Percentiles rank a stretch among this genome's conserved stretches.
Evolutionary conservation across 331 rosid genomes (phyloP).

Genomic region (Cydonia oblonga): DNA sequence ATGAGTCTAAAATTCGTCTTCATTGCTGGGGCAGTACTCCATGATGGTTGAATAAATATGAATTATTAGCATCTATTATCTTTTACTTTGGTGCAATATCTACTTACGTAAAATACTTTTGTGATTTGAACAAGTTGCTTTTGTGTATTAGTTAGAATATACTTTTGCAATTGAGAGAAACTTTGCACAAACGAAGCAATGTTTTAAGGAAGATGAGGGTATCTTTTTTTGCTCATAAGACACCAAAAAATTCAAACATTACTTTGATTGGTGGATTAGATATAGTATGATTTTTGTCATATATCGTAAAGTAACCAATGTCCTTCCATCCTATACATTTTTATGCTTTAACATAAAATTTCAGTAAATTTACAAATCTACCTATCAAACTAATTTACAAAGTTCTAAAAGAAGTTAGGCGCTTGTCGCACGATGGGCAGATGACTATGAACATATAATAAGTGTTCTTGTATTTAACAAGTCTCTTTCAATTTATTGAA

Average conservation of each 20-base stretch:
- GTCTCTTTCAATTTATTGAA: no score
- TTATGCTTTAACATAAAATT: neutral
- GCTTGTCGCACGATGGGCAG: accelerated
- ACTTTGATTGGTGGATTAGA: neutral
- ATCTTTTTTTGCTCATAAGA: no score
- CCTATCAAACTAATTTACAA: no score
- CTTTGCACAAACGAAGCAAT: neutral
- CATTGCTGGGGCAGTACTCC: accelerated
- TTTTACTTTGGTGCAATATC: neutral
- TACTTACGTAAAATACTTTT: neutral
- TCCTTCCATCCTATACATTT: no score
- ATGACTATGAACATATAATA: no score
- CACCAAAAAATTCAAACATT: no score
- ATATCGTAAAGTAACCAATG: no score
- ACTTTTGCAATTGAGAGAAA: neutral
- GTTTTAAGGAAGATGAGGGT: neutral
- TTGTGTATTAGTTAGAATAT: neutral
- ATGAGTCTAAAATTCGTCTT: accelerated
- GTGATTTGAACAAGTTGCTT: neutral
- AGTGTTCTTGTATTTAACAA: no score
- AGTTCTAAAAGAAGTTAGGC: no score
- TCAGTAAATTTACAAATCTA: no score
- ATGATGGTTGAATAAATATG: no score
- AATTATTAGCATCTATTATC: neutral
- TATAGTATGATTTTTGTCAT: neutral